Evolutionary conservation across 2,329 filamentous ascomycete species (phyloP).

Genomic region (Emmonsiellopsis sp.): DNA sequence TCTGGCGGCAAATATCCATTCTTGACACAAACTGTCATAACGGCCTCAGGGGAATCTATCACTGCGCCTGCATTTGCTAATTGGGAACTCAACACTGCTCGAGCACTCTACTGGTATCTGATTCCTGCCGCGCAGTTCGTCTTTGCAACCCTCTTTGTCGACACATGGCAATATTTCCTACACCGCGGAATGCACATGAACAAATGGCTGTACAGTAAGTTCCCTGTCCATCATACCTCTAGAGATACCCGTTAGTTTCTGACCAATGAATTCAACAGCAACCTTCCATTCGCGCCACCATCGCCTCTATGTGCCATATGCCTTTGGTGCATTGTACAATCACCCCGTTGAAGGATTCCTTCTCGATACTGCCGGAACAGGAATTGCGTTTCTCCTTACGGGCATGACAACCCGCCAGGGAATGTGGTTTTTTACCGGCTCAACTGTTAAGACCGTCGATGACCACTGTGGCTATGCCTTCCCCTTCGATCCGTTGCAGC

Average conservation of each 20-base stretch:
- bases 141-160: conserved; percentile 65
- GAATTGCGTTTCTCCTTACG: conserved; percentile 70
- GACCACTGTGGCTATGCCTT: conserved; percentile 97
- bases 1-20: conserved; percentile 74
- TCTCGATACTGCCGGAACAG: conserved; percentile 81
- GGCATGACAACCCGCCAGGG: conserved; percentile 78
- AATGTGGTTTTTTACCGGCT: conserved; percentile 81
- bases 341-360: conserved; percentile 91
- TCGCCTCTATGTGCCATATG: conserved; percentile 93
- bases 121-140: conserved; percentile 72
- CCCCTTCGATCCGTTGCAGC: conserved; percentile 88
- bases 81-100: conserved; percentile 72
- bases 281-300: conserved; percentile 93
- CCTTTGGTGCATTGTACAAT: conserved; percentile 94
- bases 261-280: conserved; percentile 39
- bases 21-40: conserved; percentile 51
- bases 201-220: conserved; percentile 89
- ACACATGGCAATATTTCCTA: conserved; percentile 97
- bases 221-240: neutral
- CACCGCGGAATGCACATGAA: conserved; percentile 97
- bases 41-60: conserved; percentile 39
- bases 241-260: conserved; percentile 9
- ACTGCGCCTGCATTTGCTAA: conserved; percentile 63
- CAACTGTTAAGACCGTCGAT: conserved; percentile 92
- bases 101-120: conserved; percentile 67